Percentiles rank a stretch among this genome's conserved stretches.
phyloP scores from a whole-genome alignment of 2,329 filamentous ascomycete species.

The Colletotrichum sp. region DNA sequence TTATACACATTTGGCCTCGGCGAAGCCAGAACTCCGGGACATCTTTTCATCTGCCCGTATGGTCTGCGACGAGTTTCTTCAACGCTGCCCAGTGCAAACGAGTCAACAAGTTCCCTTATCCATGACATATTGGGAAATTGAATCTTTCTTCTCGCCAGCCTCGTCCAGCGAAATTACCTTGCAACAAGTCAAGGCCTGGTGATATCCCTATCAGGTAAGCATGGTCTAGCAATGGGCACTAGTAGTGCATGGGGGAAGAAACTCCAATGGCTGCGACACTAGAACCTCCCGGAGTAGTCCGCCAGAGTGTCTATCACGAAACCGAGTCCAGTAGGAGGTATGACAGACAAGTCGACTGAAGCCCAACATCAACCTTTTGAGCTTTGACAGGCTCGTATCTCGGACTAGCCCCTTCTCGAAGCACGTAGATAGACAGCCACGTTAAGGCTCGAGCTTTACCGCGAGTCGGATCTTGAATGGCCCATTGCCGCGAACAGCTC shows the following conservation, averaged over 20 bases:
- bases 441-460: neutral
- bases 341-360: accelerated
- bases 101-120: neutral
- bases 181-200: accelerated
- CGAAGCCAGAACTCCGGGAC: neutral
- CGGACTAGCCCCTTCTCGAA: neutral
- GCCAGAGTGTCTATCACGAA: neutral
- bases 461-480: neutral
- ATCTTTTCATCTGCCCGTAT: accelerated
- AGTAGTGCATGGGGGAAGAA: neutral
- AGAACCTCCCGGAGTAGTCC: neutral
- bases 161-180: accelerated
- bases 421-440: neutral
- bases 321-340: neutral
- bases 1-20: neutral
- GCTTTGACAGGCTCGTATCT: neutral
- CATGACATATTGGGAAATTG: accelerated
- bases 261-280: accelerated
- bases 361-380: accelerated
- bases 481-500: neutral
- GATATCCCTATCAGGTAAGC: accelerated
- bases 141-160: neutral
- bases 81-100: neutral
- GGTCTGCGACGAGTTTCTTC: neutral
- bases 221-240: accelerated